A percentile compares a stretch with the other conserved stretches of the same genome.
These are phyloP conservation scores for Amanita jacksonii DNA, from an alignment of 768 basidiomycete species.

Conservation along the genomic window DNA sequence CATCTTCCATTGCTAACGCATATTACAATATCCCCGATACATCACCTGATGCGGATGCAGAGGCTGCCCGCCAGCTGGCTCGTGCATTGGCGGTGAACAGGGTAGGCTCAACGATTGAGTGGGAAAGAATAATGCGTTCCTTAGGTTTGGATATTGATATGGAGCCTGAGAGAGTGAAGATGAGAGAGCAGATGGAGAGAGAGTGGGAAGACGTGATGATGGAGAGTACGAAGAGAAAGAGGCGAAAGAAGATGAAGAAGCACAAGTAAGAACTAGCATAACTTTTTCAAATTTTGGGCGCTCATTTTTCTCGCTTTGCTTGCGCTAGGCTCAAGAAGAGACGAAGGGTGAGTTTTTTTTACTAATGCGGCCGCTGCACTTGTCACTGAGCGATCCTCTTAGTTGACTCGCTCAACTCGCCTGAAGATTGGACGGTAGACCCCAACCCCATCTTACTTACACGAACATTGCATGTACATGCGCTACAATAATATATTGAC, in stretches of 20 bases:
- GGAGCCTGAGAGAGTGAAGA: constrained; percentile 39
- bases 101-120: constrained; percentile 50
- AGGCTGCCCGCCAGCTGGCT: constrained; percentile 72
- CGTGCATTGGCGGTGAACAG: constrained; percentile 61
- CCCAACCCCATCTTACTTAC: too few species aligned
- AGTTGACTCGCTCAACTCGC: constrained; percentile 37
- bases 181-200: constrained; percentile 44
- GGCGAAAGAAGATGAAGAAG: constrained; percentile 93
- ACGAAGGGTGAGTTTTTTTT: constrained; percentile 62
- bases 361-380: too few species aligned
- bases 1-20: not conserved
- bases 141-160: constrained; percentile 51
- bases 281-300: constrained; percentile 1
- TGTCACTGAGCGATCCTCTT: constrained; percentile 12
- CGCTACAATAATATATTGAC: not conserved
- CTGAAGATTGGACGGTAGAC: constrained; percentile 26
- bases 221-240: constrained; percentile 80
- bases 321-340: constrained; percentile 73
- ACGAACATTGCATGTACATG: not conserved
- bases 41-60: constrained; percentile 65
- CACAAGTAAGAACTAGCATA: constrained; percentile 77
- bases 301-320: constrained; percentile 6
- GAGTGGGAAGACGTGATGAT: constrained; percentile 59
- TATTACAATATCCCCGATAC: constrained; percentile 36
- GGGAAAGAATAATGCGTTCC: constrained; percentile 57